A percentile compares a stretch with the other conserved stretches of the same genome.
phyloP scores from a whole-genome alignment of 2,329 filamentous ascomycete species.

The Pseudogymnoascus sp. region DNA sequence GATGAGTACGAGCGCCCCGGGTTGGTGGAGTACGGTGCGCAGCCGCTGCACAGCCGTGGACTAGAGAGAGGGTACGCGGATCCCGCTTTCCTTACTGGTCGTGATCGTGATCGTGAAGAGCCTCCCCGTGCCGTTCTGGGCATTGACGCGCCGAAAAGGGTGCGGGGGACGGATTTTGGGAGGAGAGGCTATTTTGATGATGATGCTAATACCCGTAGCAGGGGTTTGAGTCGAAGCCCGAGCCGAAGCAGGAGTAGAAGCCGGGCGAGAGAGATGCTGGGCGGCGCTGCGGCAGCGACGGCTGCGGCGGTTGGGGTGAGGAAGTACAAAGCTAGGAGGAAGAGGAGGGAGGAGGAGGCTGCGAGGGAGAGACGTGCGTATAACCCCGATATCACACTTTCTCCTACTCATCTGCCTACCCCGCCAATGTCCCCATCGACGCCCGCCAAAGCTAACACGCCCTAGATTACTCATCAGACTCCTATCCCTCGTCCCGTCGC shows the following conservation, averaged over 20 bases:
- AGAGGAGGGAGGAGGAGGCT: slow-evolving; percentile 30
- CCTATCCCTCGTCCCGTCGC: not conserved
- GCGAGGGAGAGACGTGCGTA: slow-evolving; percentile 10
- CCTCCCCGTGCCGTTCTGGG: slow-evolving; percentile 40
- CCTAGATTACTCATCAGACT: not conserved
- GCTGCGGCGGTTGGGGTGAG: slow-evolving; percentile 57
- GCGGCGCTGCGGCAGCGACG: slow-evolving; percentile 45
- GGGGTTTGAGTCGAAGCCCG: slow-evolving; percentile 15
- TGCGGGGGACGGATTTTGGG: slow-evolving; percentile 26
- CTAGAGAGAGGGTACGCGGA: slow-evolving; percentile 17
- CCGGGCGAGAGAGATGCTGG: slow-evolving; percentile 45
- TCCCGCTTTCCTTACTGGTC: slow-evolving; percentile 1
- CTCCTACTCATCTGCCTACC: not conserved
- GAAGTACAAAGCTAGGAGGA: slow-evolving; percentile 45
- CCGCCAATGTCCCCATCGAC: not conserved
- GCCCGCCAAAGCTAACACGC: not conserved
- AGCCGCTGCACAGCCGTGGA: slow-evolving; percentile 40
- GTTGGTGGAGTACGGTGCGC: slow-evolving; percentile 58
- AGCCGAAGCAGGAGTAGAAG: slow-evolving; percentile 27
- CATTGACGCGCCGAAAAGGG: slow-evolving; percentile 36
- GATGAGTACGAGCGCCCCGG: slow-evolving; percentile 27
- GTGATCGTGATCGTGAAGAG: not conserved
- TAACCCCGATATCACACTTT: not conserved
- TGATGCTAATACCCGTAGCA: slow-evolving; percentile 27
- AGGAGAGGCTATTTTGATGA: not conserved